Evolutionary conservation across 2,329 filamentous ascomycete species (phyloP), one percentile per base, ranked within the genome.

Genomic region (Paraconiothyrium sp.): DNA sequence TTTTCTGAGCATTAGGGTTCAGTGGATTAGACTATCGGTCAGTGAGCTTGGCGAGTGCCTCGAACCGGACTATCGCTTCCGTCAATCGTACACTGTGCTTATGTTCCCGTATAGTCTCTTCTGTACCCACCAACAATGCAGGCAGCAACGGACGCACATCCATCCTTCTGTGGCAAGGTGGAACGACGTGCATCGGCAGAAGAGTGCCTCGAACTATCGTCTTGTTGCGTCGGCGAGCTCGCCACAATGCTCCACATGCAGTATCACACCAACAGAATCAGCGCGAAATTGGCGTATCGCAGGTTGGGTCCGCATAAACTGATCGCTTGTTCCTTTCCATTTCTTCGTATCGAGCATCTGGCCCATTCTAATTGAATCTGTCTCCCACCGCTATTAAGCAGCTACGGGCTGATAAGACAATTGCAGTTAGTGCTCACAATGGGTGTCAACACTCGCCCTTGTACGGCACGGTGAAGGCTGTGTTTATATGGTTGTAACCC

Each of bases 31-130:
- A 35, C 24, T 47, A 24, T 34, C n/a, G 39, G 24, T 20, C 51
- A 10, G 41, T 35, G 52, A 46, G 52, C 52, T 55, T 55, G 52
- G 52, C 52, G 30, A 46, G 37, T 35, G 51, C 37, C 51, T 54
- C 51, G 51, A 44, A 54, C 39, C 14, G 20, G 39, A 24, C 24
- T 44, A n/a, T 55, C 52, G 52, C 39, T 24, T 55, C 39, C 11
- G 22, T 22, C 4, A 2, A 35, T 55, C 52, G 41, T 27, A 46
- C 47, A 14, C 35, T 27, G 39, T 55, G 41, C 52, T 46, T 24
- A 46, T 16, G 1, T 43, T 35, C 41, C 47, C 52, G 52, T 55
- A 47, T 47, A 46, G 14, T 35, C 24, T 4, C 24, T 8, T 44
- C 16, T 35, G 47, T 4, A 22, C 48, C 2, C 16, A 35, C 27